phyloP scores from a whole-genome alignment of 2,329 filamentous ascomycete species.

The Pestalotiopsis sp. region DNA sequence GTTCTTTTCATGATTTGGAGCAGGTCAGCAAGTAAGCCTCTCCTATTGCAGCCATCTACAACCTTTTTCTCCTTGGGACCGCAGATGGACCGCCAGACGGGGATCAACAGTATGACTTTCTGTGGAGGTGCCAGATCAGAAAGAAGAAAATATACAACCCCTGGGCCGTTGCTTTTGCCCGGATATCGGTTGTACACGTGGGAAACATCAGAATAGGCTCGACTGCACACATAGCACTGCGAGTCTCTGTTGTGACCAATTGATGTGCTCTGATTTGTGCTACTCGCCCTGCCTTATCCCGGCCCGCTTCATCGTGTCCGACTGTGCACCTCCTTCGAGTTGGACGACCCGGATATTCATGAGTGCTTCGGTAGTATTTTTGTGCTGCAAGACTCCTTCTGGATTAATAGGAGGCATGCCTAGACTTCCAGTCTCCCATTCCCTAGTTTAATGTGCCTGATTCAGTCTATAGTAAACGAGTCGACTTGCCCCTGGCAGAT shows the following conservation, averaged over 20 bases:
- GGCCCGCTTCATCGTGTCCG: neutral
- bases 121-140: neutral
- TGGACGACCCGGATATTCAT: neutral
- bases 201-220: neutral
- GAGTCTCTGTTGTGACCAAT: neutral
- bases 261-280: neutral
- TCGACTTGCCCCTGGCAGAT: too few species aligned
- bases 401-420: too few species aligned
- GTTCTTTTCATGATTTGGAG: too few species aligned
- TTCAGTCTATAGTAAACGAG: too few species aligned
- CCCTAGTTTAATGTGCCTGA: too few species aligned
- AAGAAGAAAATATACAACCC: neutral
- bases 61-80: too few species aligned
- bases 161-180: neutral
- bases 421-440: too few species aligned
- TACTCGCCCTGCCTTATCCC: neutral
- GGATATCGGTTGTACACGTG: neutral
- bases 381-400: too few species aligned
- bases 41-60: too few species aligned
- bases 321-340: neutral
- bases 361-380: neutral
- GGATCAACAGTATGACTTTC: too few species aligned
- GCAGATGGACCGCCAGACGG: too few species aligned
- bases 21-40: too few species aligned
- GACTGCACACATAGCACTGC: neutral